Evolutionary conservation across 169 alveolate genomes (phyloP), one percentile per base, ranked within the genome.

Genomic region (Eimeria tenella): DNA sequence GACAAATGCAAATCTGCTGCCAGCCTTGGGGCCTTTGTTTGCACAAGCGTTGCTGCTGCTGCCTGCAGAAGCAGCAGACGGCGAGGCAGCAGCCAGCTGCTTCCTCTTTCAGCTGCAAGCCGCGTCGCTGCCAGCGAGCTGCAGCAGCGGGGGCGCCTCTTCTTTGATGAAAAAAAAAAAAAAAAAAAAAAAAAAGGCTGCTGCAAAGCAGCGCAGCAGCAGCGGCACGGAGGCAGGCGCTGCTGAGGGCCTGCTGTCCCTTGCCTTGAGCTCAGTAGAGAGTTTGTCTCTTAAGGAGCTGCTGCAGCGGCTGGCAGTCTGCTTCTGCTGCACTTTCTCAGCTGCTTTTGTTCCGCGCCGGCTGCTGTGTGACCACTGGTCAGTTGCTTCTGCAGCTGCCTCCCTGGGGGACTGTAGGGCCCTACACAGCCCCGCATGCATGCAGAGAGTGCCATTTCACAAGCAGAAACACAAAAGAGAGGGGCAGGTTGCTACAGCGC

Each of bases 291-390:
- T 71, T 4, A 9, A 71, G 15, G 3, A 50, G 65, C 65, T 77
- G 52, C 87, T 77, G 87, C 87, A 77, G 87, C 87, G 15, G 17
- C 52, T 77, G 11, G 87, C 49, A 13, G 9, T 5, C 9, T 77
- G 87, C 56, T 42, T 77, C 70, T 77, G 70, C 50, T 42, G 52
- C 21, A n/a, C 52, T 8, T 77, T 77, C 19, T 13, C 68, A 23
- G 86, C 19, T 1, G 25, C 25, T 21, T 42, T 68, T 3, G 50
- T 15, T n/a, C 5, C 70, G 25, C 4, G 25, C 50, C 50, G 70
- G 42, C 17, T 55, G 70, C 70, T 77, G 3, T 6, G 21, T 6
- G 50, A 8, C 56, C 19, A 50, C 52, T 17, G 70, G 87, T 77
- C 2, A 42, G 50, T 17, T 63, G 5, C 87, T 1, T 23, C 68